Evolutionary conservation across 1,139 yeast genomes (phyloP).

Genomic region (Meyerozyma sp.): DNA sequence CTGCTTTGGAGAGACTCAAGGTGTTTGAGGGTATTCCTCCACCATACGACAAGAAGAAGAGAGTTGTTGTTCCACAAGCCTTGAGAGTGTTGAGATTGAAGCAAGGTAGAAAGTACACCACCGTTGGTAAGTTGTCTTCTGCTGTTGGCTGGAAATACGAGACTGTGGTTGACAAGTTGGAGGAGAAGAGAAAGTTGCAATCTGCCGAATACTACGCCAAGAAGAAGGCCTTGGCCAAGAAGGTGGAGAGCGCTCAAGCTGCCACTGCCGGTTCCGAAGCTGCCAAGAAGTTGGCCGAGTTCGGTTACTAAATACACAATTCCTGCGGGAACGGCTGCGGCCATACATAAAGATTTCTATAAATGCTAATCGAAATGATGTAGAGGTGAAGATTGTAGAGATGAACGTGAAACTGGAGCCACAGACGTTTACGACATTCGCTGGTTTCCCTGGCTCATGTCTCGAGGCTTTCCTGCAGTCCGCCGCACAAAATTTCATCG

Average conservation of each 20-base stretch:
- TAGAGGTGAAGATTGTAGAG: background rate
- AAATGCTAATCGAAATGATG: background rate
- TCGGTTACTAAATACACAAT: conserved; percentile 59
- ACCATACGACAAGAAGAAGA: conserved; percentile 99
- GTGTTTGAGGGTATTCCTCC: conserved; percentile 99
- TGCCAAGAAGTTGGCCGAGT: conserved; percentile 69
- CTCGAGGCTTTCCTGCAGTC: no score
- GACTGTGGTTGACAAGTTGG: conserved; percentile 94
- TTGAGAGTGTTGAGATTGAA: conserved; percentile 98
- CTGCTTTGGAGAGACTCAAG: conserved; percentile 99
- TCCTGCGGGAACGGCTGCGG: background rate
- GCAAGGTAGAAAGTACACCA: conserved; percentile 99
- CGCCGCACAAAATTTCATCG: conserved; percentile 10
- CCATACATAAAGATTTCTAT: background rate
- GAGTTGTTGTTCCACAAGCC: conserved; percentile 99
- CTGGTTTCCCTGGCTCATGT: no score
- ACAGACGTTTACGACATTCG: no score
- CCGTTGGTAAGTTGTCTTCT: conserved; percentile 92
- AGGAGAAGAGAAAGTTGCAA: conserved; percentile 99
- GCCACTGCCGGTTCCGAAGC: conserved; percentile 72
- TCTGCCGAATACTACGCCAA: conserved; percentile 98
- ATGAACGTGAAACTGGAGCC: background rate
- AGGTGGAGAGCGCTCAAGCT: conserved; percentile 81
- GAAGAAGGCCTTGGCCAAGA: conserved; percentile 95
- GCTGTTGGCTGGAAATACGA: conserved; percentile 99